Evolutionary conservation across 1,284 basidiomycete genomes (phyloP).

Genomic region (Malassezia sympodialis): DNA sequence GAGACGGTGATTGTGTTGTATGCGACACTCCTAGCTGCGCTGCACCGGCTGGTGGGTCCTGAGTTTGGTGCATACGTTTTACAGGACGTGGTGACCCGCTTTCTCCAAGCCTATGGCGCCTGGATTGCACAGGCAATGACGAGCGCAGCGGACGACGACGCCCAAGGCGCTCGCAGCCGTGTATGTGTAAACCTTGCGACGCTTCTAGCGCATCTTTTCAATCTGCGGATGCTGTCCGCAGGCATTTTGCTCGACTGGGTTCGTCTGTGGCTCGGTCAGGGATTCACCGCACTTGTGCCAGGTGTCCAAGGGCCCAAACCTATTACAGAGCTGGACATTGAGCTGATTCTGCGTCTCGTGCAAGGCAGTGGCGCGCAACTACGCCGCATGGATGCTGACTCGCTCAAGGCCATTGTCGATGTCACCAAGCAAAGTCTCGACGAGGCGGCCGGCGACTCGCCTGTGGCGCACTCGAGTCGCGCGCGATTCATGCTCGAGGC

Average conservation of each 20-base stretch:
- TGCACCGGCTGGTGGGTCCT: slow-evolving; percentile 74
- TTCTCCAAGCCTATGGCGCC: slow-evolving; percentile 17
- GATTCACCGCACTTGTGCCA: slow-evolving; percentile 2
- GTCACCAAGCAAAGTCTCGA: slow-evolving; percentile 28
- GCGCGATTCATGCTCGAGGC: slow-evolving; percentile 46
- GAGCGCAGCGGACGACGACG: background rate
- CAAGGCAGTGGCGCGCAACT: slow-evolving; percentile 49
- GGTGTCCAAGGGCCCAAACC: background rate
- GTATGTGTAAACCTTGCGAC: slow-evolving; percentile 80
- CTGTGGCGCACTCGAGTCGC: slow-evolving; percentile 20
- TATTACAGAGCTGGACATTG: slow-evolving; percentile 51
- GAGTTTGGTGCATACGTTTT: slow-evolving; percentile 65
- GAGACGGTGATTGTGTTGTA: slow-evolving; percentile 82
- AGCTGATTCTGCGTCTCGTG: slow-evolving; percentile 73
- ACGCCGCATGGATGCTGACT: slow-evolving; percentile 32
- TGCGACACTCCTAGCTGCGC: slow-evolving; percentile 71
- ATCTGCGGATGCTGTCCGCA: slow-evolving; percentile 82
- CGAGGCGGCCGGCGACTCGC: background rate
- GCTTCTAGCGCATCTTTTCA: slow-evolving; percentile 83
- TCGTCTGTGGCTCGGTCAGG: slow-evolving; percentile 59
- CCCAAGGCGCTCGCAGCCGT: slow-evolving; percentile 52
- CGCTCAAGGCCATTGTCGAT: slow-evolving; percentile 36
- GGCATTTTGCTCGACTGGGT: slow-evolving; percentile 82
- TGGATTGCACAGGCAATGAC: background rate
- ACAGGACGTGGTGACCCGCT: slow-evolving; percentile 25